Conservation (phyloP, 768 basidiomycete genomes). For the Termitomyces sp. region DNA sequence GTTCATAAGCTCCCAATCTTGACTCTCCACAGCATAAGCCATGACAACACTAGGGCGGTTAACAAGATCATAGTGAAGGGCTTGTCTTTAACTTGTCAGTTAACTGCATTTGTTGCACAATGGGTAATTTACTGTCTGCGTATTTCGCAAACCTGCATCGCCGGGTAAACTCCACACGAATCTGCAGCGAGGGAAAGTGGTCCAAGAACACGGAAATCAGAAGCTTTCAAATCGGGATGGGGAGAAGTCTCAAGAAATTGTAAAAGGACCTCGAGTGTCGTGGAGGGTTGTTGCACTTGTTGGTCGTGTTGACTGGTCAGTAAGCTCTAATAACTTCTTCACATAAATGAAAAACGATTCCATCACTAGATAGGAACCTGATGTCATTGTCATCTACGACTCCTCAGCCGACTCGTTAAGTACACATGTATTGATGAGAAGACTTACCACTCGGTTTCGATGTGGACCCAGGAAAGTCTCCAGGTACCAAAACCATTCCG, state of each 20-base stretch:
- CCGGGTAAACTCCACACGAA: neutral
- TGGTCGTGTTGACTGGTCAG: neutral
- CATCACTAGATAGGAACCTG: neutral
- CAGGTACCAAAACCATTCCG: neutral
- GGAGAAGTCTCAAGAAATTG: neutral
- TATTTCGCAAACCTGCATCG: neutral
- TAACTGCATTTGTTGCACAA: too few species aligned
- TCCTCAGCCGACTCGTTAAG: too few species aligned
- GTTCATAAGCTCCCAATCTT: too few species aligned
- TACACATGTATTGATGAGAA: neutral
- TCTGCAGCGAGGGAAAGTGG: too few species aligned
- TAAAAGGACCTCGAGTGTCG: constrained; percentile 1
- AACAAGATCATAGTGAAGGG: neutral
- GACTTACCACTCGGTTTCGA: too few species aligned
- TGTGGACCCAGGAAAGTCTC: too few species aligned
- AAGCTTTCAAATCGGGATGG: constrained; percentile 3
- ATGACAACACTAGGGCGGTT: neutral
- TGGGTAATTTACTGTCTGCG: too few species aligned
- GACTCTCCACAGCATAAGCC: neutral
- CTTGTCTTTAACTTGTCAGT: neutral
- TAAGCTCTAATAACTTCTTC: neutral
- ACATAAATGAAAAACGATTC: neutral
- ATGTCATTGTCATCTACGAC: neutral
- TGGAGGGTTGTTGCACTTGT: neutral
- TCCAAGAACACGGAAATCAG: neutral